A percentile compares a stretch with the other conserved stretches of the same genome.
These are phyloP conservation scores for Ophiocordyceps camponoti-leonardi DNA, from an alignment of 2,329 filamentous ascomycete species.

Conservation along the genomic window DNA sequence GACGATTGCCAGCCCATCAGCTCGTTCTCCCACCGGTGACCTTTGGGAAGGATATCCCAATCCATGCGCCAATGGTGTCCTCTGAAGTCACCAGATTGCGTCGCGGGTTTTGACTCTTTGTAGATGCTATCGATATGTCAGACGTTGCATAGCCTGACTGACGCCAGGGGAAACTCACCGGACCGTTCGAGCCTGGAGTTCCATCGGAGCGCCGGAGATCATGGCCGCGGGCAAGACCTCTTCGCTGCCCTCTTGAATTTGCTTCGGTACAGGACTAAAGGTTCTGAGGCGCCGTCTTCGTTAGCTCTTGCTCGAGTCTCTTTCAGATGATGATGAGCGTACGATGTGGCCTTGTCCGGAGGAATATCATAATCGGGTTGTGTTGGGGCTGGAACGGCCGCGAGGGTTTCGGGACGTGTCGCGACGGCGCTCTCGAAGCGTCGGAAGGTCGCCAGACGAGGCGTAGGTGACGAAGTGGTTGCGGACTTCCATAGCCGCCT, in stretches of 20 bases:
- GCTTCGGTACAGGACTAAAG: constrained; percentile 81
- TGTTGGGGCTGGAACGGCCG: constrained; percentile 30
- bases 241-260: constrained; percentile 83
- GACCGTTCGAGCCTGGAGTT: constrained; percentile 85
- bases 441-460: constrained; percentile 26
- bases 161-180: constrained; percentile 40
- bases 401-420: constrained; percentile 20
- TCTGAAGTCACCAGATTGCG: constrained; percentile 83
- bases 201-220: constrained; percentile 80
- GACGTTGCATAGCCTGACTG: background rate
- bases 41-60: constrained; percentile 86
- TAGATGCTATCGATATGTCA: constrained; percentile 51
- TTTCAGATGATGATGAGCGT: constrained; percentile 9
- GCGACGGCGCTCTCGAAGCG: constrained; percentile 37
- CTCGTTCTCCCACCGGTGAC: constrained; percentile 95
- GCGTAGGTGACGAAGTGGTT: constrained; percentile 14
- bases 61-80: constrained; percentile 88
- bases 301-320: background rate
- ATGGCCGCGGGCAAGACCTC: constrained; percentile 65
- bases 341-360: constrained; percentile 86
- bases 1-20: constrained; percentile 98
- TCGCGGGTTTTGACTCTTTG: constrained; percentile 81
- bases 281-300: constrained; percentile 31
- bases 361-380: constrained; percentile 67
- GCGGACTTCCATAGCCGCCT: constrained; percentile 33